Evolutionary conservation across 78 protist species (phyloP).

Genomic region (Speleostelium caveatum): DNA sequence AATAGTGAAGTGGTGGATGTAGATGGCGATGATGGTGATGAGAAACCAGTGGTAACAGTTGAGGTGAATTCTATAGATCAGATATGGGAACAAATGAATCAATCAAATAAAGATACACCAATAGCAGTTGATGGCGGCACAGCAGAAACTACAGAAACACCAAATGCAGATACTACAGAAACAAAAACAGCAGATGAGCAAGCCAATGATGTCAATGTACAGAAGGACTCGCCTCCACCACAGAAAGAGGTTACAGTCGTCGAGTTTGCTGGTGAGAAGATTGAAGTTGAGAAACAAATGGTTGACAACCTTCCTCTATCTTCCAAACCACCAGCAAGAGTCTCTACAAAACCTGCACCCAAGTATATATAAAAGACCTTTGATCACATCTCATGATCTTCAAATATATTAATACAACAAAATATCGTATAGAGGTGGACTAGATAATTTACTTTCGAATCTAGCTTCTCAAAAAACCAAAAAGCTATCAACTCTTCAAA

Average conservation of each 20-base stretch:
- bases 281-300: constrained; percentile 7
- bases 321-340: background rate
- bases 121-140: background rate
- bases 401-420: background rate
- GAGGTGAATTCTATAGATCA: background rate
- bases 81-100: constrained; percentile 31
- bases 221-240: background rate
- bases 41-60: background rate
- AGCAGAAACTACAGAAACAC: background rate
- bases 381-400: background rate
- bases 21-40: background rate
- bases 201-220: background rate
- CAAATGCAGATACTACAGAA: background rate
- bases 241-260: constrained; percentile 16
- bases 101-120: background rate
- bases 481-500: constrained; percentile 46
- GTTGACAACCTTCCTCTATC: constrained; percentile 1
- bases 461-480: constrained; percentile 52
- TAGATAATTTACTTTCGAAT: constrained; percentile 44
- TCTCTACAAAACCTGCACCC: background rate
- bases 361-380: background rate
- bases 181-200: background rate
- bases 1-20: no score
- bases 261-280: constrained; percentile 61
- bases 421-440: constrained; percentile 14